These are phyloP conservation scores for Apium graveolens DNA, from an alignment of 129 eudicot genomes.

Conservation along the genomic window DNA sequence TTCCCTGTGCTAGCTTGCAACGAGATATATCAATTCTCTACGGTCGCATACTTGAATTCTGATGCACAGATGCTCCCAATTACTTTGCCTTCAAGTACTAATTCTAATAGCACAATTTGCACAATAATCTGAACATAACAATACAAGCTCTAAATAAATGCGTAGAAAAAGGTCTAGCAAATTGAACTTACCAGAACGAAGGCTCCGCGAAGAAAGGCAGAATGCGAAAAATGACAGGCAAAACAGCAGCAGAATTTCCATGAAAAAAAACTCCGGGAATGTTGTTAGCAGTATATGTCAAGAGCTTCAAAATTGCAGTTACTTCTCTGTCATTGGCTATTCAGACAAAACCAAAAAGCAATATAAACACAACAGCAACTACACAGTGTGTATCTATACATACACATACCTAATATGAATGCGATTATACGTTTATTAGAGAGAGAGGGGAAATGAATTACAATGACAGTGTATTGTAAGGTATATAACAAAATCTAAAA, in stretches of 20 bases:
- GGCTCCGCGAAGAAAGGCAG: conserved; percentile 81
- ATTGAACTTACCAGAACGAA: conserved; percentile 44
- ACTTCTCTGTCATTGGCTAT: conserved; percentile 84
- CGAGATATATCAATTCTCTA: background rate
- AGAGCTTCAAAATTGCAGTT: conserved; percentile 65
- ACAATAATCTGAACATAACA: background rate
- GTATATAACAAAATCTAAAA: no score
- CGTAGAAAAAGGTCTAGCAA: background rate
- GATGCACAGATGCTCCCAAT: background rate
- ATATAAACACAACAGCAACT: background rate
- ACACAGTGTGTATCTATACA: background rate
- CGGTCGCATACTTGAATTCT: background rate
- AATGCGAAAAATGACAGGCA: conserved; percentile 70
- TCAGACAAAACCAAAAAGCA: background rate
- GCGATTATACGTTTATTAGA: background rate
- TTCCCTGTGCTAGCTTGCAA: background rate
- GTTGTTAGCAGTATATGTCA: conserved; percentile 60
- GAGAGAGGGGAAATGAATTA: background rate
- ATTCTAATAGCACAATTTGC: background rate
- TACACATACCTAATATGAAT: conserved; percentile 27
- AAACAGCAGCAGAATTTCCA: conserved; percentile 62
- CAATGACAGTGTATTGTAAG: no score
- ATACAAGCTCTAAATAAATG: background rate
- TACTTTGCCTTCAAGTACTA: background rate
- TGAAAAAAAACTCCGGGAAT: conserved; percentile 85